Percentiles rank a stretch among this genome's conserved stretches.
phyloP scores from a whole-genome alignment of 2,329 filamentous ascomycete species.

The Colletotrichum tropicale region DNA sequence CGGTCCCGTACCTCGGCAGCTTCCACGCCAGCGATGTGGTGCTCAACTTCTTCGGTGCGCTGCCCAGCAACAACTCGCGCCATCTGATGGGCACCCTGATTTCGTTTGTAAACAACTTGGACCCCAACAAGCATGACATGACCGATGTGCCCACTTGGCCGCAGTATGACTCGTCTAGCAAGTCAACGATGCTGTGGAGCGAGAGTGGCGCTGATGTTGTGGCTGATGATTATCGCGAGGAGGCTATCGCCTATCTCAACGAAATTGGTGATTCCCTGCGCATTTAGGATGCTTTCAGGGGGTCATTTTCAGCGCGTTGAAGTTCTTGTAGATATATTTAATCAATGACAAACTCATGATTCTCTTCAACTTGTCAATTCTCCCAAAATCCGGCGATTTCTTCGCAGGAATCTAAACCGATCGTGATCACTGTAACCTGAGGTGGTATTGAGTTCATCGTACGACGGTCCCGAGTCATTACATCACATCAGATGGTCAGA shows the following conservation, averaged over 20 bases:
- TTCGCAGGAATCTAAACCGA: neutral
- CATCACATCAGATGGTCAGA: neutral
- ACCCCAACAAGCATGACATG: slow-evolving; percentile 62
- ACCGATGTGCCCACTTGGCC: slow-evolving; percentile 29
- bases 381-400: neutral
- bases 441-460: neutral
- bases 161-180: slow-evolving; percentile 31
- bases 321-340: neutral
- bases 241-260: neutral
- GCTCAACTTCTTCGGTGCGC: slow-evolving; percentile 59
- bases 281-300: neutral
- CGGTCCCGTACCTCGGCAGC: slow-evolving; percentile 70
- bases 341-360: neutral
- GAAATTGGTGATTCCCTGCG: neutral
- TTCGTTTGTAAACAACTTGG: slow-evolving; percentile 71
- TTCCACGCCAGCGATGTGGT: slow-evolving; percentile 75
- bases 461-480: neutral
- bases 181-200: neutral
- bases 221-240: neutral
- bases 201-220: neutral
- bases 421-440: neutral
- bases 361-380: neutral
- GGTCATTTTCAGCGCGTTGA: fast-evolving
- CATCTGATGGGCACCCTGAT: slow-evolving; percentile 65
- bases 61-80: slow-evolving; percentile 49